Conservation (phyloP, 345 rosid species). For the Syzygium aromaticum region DNA sequence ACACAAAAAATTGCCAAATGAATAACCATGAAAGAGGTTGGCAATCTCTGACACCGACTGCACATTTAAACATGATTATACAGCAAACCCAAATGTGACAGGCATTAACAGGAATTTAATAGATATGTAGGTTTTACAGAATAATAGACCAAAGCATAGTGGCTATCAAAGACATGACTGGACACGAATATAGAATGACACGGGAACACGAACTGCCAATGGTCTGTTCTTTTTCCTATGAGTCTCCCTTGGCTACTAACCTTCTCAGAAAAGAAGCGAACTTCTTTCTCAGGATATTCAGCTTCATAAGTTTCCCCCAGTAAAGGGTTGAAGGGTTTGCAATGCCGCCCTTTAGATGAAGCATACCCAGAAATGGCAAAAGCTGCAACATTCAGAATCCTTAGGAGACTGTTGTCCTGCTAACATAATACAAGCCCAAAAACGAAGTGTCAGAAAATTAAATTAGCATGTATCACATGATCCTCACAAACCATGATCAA, state of each 20-base stretch:
- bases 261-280: conserved; percentile 97
- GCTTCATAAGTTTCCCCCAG: conserved; percentile 98
- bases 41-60: not conserved
- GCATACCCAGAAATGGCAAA: conserved; percentile 98
- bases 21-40: not conserved
- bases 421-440: not conserved
- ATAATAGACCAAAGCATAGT: not conserved
- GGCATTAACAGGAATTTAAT: not conserved
- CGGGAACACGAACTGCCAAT: not conserved
- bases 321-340: conserved; percentile 98
- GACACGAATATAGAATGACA: not conserved
- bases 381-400: conserved; percentile 85
- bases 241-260: conserved; percentile 21
- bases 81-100: not conserved
- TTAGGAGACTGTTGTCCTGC: conserved; percentile 71
- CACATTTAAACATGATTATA: not conserved
- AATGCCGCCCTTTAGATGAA: conserved; percentile 86
- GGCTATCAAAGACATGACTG: not conserved
- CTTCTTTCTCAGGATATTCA: conserved; percentile 81
- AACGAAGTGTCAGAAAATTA: not conserved
- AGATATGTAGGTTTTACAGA: not conserved
- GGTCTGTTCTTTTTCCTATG: not conserved
- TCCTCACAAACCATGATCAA: not conserved
- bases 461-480: not conserved
- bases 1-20: not conserved